phyloP scores from a whole-genome alignment of 176 grass and related monocot genomes.

The Avena atlantica region DNA sequence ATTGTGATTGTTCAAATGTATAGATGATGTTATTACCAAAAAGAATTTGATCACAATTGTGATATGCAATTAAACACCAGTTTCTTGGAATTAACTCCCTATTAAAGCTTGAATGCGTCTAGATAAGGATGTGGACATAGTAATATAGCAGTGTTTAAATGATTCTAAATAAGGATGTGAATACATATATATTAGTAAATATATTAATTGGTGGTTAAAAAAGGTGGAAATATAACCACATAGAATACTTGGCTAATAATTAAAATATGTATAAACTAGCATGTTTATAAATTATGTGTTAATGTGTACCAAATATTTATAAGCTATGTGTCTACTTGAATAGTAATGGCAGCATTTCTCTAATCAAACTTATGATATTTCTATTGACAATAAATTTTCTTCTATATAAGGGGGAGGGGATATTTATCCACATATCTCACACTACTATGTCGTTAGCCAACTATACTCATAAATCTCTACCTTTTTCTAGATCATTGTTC shows the following conservation, averaged over 20 bases:
- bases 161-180: neutral
- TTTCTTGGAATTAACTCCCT: neutral
- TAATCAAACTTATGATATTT: neutral
- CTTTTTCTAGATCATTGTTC: neutral
- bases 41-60: neutral
- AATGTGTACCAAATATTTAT: neutral
- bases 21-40: neutral
- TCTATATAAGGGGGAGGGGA: neutral
- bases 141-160: neutral
- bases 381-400: too few relatives aligned
- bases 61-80: neutral
- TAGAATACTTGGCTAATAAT: neutral
- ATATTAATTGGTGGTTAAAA: neutral
- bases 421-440: neutral
- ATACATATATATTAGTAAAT: neutral
- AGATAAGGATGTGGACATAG: neutral
- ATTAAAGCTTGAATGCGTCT: neutral
- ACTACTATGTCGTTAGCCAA: neutral
- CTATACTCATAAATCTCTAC: neutral
- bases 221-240: neutral
- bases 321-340: neutral
- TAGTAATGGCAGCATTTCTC: neutral
- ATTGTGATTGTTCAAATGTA: neutral
- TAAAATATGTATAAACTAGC: neutral
- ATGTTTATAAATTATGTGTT: neutral